Base-by-base conservation (phyloP, 768 basidiomycete species). In the Kwoniella dejecticola region DNA sequence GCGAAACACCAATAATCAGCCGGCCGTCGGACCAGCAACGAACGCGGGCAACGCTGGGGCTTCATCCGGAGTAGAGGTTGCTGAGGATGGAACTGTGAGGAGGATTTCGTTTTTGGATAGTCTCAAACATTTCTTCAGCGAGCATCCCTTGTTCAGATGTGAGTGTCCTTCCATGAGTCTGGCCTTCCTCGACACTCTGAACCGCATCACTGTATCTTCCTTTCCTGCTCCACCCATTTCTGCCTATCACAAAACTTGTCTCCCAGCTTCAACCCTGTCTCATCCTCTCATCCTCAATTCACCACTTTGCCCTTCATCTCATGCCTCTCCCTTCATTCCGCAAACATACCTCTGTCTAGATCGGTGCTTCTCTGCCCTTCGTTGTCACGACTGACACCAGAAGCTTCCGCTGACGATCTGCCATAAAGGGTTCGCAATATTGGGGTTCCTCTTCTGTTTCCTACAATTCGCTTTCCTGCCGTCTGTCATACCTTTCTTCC, bases 401-500 rank as follows among this genome's bases (percentile, higher is more conserved):
- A n/a, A n/a, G n/a, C n/a, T n/a, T n/a, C n/a, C 33, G 33, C 33
- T 36, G 15, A 36, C 33, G 15, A 27, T 31, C 26, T 31, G 59
- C 4, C 21, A 47, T 30, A 10, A 29, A 72, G 68, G 52, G 60
- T n/a, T 62, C 89, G 89, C 88, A 86, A 76, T 89, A 30, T 81
- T 84, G 7, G 79, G 89, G 65, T 85, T 88, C 63, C 74, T 90
- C 44, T 87, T 92, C 58, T 85, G 88, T 12, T 79, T 89, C 59
- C 83, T 92, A 57, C 85, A 91, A 66, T 36, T 77, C 26, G 86
- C 89, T 33, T 83, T 91, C 49, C 85, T 90, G 12, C 72, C 77
- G 5, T 59, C 53, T 69, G 89, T 69, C 85, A 86, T 21, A 85
- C 90, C 44, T 84, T 87, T 7, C 81, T 89, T 68, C 65, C 87